Conservation (phyloP, 345 rosid species). For the Hypericum perforatum region DNA sequence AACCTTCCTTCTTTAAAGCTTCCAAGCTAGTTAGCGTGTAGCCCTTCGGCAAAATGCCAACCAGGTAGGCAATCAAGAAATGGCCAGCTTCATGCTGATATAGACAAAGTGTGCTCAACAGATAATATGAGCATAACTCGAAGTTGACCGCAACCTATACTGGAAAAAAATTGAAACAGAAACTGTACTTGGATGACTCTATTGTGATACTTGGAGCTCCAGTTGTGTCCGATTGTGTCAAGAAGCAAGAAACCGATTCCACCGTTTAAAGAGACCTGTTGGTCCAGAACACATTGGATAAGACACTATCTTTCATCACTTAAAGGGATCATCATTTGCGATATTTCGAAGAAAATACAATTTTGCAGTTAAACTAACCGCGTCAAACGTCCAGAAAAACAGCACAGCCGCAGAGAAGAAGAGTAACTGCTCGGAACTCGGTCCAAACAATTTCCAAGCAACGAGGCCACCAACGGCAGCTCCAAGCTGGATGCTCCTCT, state of each 20-base stretch:
- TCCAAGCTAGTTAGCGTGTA: constrained; percentile 68
- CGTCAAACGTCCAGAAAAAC: constrained; percentile 70
- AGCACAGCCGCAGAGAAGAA: constrained; percentile 52
- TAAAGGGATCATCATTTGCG: too few relatives aligned
- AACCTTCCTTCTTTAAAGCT: constrained; percentile 80
- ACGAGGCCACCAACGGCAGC: constrained; percentile 52
- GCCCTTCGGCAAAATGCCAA: constrained; percentile 72
- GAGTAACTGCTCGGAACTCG: constrained; percentile 50
- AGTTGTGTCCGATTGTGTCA: constrained; percentile 73
- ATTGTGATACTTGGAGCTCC: constrained; percentile 67
- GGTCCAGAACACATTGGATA: constrained; percentile 7
- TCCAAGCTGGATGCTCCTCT: constrained; percentile 63
- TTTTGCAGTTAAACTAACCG: constrained; percentile 28
- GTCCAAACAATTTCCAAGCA: constrained; percentile 48
- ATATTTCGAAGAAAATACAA: background rate
- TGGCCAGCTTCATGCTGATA: constrained; percentile 97
- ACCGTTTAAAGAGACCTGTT: constrained; percentile 72
- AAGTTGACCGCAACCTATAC: too few relatives aligned
- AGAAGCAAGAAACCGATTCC: constrained; percentile 75
- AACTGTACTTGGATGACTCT: constrained; percentile 58
- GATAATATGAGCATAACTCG: too few relatives aligned
- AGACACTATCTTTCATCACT: background rate
- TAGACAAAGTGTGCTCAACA: background rate
- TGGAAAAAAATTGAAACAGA: background rate
- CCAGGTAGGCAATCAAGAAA: constrained; percentile 79